These are phyloP conservation scores for Homolaphlyctis polyrhiza DNA, from an alignment of 371 early-diverging fungal genomes.

Conservation along the genomic window DNA sequence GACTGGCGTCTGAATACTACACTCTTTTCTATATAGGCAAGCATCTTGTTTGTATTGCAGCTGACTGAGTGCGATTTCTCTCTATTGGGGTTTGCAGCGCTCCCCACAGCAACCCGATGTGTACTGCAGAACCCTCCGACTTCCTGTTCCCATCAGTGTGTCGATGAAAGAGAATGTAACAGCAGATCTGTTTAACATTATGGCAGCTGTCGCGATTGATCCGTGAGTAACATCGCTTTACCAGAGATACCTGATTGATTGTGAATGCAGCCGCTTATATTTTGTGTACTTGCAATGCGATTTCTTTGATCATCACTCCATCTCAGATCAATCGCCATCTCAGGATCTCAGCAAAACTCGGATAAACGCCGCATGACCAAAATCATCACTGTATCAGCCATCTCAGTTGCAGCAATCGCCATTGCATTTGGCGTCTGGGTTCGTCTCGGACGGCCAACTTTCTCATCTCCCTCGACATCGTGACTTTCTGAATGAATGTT, in stretches of 20 bases:
- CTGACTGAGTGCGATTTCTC: too few relatives aligned
- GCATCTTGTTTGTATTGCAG: too few relatives aligned
- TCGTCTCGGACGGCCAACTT: too few relatives aligned
- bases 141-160: constrained; percentile 81
- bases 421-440: constrained; percentile 4
- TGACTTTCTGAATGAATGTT: too few relatives aligned
- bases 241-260: not conserved
- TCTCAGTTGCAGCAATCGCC: not conserved
- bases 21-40: too few relatives aligned
- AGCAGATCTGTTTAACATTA: constrained; percentile 80
- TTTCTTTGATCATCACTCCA: too few relatives aligned
- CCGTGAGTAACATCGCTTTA: constrained; percentile 47
- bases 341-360: not conserved
- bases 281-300: too few relatives aligned
- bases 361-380: not conserved
- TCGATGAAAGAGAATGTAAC: constrained; percentile 79
- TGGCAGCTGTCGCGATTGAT: constrained; percentile 82
- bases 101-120: constrained; percentile 84
- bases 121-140: constrained; percentile 79
- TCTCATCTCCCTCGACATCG: too few relatives aligned
- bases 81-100: constrained; percentile 33
- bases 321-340: not conserved
- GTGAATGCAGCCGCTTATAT: not conserved
- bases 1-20: not conserved
- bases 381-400: not conserved